Evolutionary conservation across 2,329 filamentous ascomycete genomes (phyloP), one percentile per base, ranked within the genome.

Genomic region (Alternaria triticimaculans): DNA sequence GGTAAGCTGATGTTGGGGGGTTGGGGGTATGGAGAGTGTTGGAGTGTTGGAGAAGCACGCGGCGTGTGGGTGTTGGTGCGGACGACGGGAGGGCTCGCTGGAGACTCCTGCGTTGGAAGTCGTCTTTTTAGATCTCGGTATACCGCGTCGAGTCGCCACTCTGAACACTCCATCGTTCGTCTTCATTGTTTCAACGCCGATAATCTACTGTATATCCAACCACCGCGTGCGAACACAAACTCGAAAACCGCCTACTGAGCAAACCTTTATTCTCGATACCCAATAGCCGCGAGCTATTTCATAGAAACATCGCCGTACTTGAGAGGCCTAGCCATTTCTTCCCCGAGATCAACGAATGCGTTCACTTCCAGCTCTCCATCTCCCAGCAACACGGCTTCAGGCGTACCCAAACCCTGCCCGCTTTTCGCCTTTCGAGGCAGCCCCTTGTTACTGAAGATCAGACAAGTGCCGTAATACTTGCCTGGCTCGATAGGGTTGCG

Each of bases 341-440:
- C 33, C 2, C 33, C 8, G 2, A 41, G 7, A n/a, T 41, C 33
- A n/a, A n/a, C 1, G 33, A 41, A 10, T 0, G 2, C 33, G 8
- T 41, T 3, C 33, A 41, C 15, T 5, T 9, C 15, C 1, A 18
- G 9, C 4, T 18, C 10, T 3, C 33, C 15, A 10, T 10, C 2
- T 41, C 15, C 1, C 2, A 18, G 8, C 33, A 18, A 10, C 9
- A 5, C 33, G 1, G 15, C 33, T 41, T 18, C 15, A 41, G 33
- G 15, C 1, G 15, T 0, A 41, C 15, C 15, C 5, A 3, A 2
- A 1, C 8, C 15, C 15, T n/a, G 8, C 3, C 15, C 15, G 33
- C 8, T 18, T n/a, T 18, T 41, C 1, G 33, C 33, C 2, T n/a
- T 4, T 0, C n/a, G 2, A 0, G 15, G 4, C 9, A 2, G 33